Percentiles rank a stretch among this genome's conserved stretches.
phyloP scores from a whole-genome alignment of 768 basidiomycete genomes.

The Suillus subaureus region DNA sequence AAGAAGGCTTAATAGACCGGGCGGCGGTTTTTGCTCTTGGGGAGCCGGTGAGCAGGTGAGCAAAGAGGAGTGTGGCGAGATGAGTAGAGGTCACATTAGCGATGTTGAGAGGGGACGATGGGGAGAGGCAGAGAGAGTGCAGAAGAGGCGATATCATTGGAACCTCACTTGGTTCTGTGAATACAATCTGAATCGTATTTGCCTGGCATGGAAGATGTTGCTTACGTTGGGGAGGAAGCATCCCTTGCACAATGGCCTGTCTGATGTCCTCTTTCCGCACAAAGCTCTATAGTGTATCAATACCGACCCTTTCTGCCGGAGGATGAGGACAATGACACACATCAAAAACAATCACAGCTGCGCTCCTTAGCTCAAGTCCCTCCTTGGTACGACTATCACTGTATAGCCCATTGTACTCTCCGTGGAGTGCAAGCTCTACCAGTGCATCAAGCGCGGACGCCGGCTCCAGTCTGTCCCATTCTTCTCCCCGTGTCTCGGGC shows the following conservation, averaged over 20 bases:
- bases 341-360: slow-evolving; percentile 83
- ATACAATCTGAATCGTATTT: neutral
- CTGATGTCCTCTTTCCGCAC: slow-evolving; percentile 72
- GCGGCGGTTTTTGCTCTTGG: slow-evolving; percentile 64
- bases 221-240: slow-evolving; percentile 63
- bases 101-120: slow-evolving; percentile 59
- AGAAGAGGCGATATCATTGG: slow-evolving; percentile 67
- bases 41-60: slow-evolving; percentile 75
- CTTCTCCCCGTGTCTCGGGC: slow-evolving; percentile 84
- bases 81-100: slow-evolving; percentile 65
- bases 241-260: slow-evolving; percentile 68
- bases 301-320: neutral
- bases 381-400: slow-evolving; percentile 62
- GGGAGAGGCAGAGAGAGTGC: slow-evolving; percentile 64
- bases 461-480: slow-evolving; percentile 86
- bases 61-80: slow-evolving; percentile 76
- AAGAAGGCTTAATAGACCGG: slow-evolving; percentile 61
- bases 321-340: slow-evolving; percentile 42
- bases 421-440: slow-evolving; percentile 81
- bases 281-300: slow-evolving; percentile 56
- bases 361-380: slow-evolving; percentile 71
- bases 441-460: slow-evolving; percentile 82
- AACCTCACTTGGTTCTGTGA: slow-evolving; percentile 32
- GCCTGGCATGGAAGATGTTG: neutral
- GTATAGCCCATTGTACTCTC: slow-evolving; percentile 79